phyloP scores from a whole-genome alignment of 192 early-diverging fungal species.

The Backusella luteola region DNA sequence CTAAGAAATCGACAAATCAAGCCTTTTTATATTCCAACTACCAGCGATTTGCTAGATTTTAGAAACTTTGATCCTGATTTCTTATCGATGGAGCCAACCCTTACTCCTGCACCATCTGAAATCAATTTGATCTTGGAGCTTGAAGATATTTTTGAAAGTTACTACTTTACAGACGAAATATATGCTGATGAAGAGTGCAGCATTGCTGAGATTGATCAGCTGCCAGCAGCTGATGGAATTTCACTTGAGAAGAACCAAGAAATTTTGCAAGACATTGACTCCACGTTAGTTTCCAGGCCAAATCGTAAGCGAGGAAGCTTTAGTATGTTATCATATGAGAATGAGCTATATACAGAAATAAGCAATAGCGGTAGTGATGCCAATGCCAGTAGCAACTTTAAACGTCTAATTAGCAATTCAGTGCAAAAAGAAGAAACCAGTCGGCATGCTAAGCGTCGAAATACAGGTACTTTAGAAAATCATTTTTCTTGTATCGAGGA shows the following conservation, averaged over 20 bases:
- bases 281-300: neutral
- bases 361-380: neutral
- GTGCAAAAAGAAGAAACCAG: neutral
- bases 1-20: conserved; percentile 53
- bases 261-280: neutral
- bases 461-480: conserved; percentile 5
- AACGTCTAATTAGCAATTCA: neutral
- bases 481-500: neutral
- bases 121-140: conserved; percentile 24
- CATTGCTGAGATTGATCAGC: neutral
- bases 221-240: neutral
- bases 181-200: neutral
- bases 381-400: neutral
- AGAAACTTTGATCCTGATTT: conserved; percentile 56
- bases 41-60: conserved; percentile 36
- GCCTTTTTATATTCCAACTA: conserved; percentile 68
- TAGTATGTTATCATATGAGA: conserved; percentile 29
- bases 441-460: conserved; percentile 9
- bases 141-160: conserved; percentile 33
- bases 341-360: conserved; percentile 6
- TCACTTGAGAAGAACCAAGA: neutral
- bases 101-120: conserved; percentile 30
- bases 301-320: conserved; percentile 34
- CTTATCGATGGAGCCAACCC: conserved; percentile 42
- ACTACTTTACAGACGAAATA: conserved; percentile 27